Evolutionary conservation across 495 filamentous ascomycete species (phyloP), one percentile per base, ranked within the genome.

Genomic region (Tetracladium marchalianum): DNA sequence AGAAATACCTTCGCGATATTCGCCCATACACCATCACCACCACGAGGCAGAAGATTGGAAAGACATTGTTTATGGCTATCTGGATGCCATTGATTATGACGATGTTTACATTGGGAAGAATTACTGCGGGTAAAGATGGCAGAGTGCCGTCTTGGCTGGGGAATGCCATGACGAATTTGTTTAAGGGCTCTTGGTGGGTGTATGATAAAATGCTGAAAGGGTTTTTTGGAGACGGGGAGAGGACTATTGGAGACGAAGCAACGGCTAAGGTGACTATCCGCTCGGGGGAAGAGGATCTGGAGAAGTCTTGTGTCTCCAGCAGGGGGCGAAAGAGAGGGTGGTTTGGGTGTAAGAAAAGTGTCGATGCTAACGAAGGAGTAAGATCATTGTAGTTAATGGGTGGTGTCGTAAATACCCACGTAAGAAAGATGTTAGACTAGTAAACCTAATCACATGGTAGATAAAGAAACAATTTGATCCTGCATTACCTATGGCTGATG

Each of bases 181-280:
- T 82, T 38, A 63, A 59, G 18, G 39, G 61, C 0, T 61, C 88
- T 48, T 98, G 92, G 92, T 53, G 46, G 50, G 75, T 62, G 44
- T 94, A 98, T 69, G 90, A 96, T 67, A 34, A 10, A 1, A 55
- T 81, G 18, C 85, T 85, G 43, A 76, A 74, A 53, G 54, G 45
- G 18, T 11, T 84, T 0, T 95, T 93, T 68, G 89, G 90, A 24
- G 84, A 96, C 59, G 92, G 92, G 12, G 92, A 96, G 76, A 73
- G 84, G 63, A 92, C 87, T 11, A 53, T 65, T 43, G 63, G 62
- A 16, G 61, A 41, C 9, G 15, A 27, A 41, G 39, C 27, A 38
- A 2, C 3, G 22, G 22, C 3, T 3, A 7, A 27, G 22, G 35
- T 2, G 9, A 6, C 35, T 15, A 6, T 38, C 9, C 35, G 35